Evolutionary conservation across 768 basidiomycete species (phyloP), one percentile per base, ranked within the genome.

Genomic region (Rhodotorula toruloides): DNA sequence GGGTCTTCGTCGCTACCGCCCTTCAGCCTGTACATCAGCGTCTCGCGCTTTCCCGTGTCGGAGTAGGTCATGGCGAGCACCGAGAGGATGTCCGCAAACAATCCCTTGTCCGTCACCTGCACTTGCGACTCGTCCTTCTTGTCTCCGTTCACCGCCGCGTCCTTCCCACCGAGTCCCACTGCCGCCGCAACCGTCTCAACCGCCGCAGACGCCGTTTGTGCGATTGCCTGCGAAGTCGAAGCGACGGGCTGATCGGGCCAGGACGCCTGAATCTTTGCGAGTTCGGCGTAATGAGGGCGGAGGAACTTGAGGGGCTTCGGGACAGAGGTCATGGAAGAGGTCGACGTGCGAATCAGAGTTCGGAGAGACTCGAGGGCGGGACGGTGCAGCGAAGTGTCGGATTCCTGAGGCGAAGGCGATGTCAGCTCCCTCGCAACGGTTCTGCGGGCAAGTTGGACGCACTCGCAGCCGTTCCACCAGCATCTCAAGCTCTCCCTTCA

Each of bases 51-150:
- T 79, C 96, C 87, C 25, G 91, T 93, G 79, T 99, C 96, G 14
- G 93, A 97, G 77, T 98, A 98, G 12, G 96, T 99, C 96, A 99
- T 99, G 12, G 94, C 96, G 50, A 99, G 86, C 11, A 97, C 94
- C 44, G 94, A 97, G 34, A 99, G 83, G 66, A 99, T 97, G 74
- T 97, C 93, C 32, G 92, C 92, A 76, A 98, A 93, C 48, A 96
- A 84, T 72, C 88, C 87, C 91, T 96, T 76, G 61, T 67, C 66
- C 27, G 65, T 22, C 19, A 67, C 56, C 32, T 34, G 44, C n/a
- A 57, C 48, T 36, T 43, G 29, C 39, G 44, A 34, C 29, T 58
- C 47, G 22, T 54, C 27, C 31, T 32, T 13, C n/a, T 52, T 36
- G 29, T 42, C 62, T 3, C 3, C 37, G 27, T 29, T n/a, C 58